Conservation (phyloP, 2,329 filamentous ascomycete species). For the Cryoendolithus antarcticus region DNA sequence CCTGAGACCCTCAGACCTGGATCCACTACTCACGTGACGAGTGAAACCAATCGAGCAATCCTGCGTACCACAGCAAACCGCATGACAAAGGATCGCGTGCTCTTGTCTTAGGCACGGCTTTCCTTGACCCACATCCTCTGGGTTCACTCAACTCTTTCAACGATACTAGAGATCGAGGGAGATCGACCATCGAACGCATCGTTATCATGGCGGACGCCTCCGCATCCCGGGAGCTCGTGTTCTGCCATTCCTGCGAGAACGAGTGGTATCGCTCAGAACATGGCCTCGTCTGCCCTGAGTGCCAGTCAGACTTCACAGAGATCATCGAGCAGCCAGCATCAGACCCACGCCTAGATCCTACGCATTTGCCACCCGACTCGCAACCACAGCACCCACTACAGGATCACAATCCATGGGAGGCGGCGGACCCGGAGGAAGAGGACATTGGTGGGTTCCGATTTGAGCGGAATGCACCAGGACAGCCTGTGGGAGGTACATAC, state of each 20-base stretch:
- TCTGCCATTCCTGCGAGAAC: constrained; percentile 67
- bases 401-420: constrained; percentile 38
- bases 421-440: constrained; percentile 37
- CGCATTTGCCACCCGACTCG: constrained; percentile 8
- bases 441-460: constrained; percentile 25
- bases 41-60: no score
- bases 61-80: no score
- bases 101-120: no score
- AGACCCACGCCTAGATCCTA: neutral
- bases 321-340: constrained; percentile 40
- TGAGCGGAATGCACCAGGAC: constrained; percentile 18
- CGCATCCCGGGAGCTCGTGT: constrained; percentile 52
- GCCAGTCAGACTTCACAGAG: constrained; percentile 67
- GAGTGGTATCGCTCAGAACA: constrained; percentile 69
- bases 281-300: constrained; percentile 63
- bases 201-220: no score
- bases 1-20: no score
- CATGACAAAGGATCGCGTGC: no score
- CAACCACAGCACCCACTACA: constrained; percentile 23
- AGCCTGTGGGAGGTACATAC: constrained; percentile 17
- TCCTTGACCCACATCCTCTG: no score
- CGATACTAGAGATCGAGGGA: no score
- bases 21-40: no score
- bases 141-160: no score
- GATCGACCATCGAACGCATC: no score